Base-by-base conservation (phyloP, 257 asterid genomes). In the Catharanthus roseus region DNA sequence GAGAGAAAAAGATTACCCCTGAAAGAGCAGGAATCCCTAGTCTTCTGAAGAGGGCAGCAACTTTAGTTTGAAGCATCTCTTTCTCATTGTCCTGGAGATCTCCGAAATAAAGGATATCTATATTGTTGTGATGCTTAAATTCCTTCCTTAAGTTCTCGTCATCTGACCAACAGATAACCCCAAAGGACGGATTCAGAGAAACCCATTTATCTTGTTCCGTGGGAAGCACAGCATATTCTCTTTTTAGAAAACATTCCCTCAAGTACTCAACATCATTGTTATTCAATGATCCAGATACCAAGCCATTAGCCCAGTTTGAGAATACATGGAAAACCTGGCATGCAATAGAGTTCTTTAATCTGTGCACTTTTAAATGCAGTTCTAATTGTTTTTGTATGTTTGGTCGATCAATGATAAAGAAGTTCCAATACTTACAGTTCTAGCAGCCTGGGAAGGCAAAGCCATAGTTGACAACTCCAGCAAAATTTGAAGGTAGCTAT, bases 181-280 rank as follows among this genome's bases (percentile, higher is more conserved):
- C 97, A 87, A 81, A 91, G 11, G 90, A 89, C 23, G 93, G 74
- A 74, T 91, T 82, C 67, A 95, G 74, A 66, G 99, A 95, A 78
- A 86, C 99, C 99, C 99, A 95, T 81, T 84, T 86, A 89, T 95
- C 99, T 74, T 72, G 91, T 79, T 75, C 88, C 49, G 97, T 89
- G 67, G 99, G 97, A 77, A 95, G 96, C 77, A 91, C 92, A 5
- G 85, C 44, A 68, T 36, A 86, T 53, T 85, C 95, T 86, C 79
- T 84, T 66, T 80, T 85, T 74, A 71, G 80, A 72, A 95, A 85
- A 80, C 81, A 76, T 74, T 82, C 86, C 76, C 84, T 83, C 83
- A 95, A 78, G 78, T 77, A 79, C 69, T 85, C 84, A 36, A 82
- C 71, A 80, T 88, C 97, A 82, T 86, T 90, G 69, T 71, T 81